Percentiles rank a stretch among this genome's conserved stretches.
Conservation (phyloP, 2,329 filamentous ascomycete genomes). For the Epichloe elymi region DNA sequence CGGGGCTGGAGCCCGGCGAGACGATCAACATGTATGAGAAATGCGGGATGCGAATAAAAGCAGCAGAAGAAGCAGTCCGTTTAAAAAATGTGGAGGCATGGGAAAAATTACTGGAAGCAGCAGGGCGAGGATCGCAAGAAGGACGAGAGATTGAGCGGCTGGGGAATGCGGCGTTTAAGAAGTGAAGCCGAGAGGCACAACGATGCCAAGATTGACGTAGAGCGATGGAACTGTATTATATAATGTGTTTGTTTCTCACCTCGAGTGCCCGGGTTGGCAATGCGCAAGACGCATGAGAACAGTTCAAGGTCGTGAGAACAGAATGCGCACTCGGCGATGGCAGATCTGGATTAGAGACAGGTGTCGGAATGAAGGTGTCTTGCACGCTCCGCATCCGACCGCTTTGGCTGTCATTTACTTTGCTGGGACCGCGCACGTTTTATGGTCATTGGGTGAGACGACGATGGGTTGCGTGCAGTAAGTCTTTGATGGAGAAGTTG, state of each 20-base stretch:
- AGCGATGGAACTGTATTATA: too few species aligned
- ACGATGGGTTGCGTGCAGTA: too few species aligned
- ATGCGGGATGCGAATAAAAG: conserved; percentile 78
- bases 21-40: conserved; percentile 90
- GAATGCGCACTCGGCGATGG: too few species aligned
- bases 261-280: too few species aligned
- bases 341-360: background rate
- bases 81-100: conserved; percentile 67
- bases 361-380: background rate
- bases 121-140: conserved; percentile 53
- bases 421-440: too few species aligned
- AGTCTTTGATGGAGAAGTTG: too few species aligned
- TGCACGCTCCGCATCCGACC: background rate
- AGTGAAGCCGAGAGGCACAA: conserved; percentile 6
- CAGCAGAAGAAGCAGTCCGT: conserved; percentile 81
- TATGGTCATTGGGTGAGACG: too few species aligned
- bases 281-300: too few species aligned
- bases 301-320: too few species aligned
- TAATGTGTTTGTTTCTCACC: too few species aligned
- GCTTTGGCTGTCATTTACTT: background rate
- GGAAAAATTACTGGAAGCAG: conserved; percentile 59
- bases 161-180: conserved; percentile 45
- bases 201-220: too few species aligned
- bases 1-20: conserved; percentile 51
- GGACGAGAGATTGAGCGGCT: conserved; percentile 73